These are phyloP conservation scores for Gossypium thurberi DNA, from an alignment of 345 rosid genomes.

Conservation along the genomic window DNA sequence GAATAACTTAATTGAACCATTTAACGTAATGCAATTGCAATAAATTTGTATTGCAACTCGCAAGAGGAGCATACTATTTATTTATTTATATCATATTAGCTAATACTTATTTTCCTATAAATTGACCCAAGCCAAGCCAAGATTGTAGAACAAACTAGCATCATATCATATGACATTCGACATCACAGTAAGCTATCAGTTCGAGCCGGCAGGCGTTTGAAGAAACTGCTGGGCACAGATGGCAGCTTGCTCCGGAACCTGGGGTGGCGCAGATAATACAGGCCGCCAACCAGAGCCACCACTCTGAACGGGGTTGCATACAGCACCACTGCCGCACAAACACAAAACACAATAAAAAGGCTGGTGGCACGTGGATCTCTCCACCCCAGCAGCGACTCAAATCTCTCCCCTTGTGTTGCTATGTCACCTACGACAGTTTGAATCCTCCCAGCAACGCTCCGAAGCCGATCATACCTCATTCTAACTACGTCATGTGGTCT, in stretches of 20 bases:
- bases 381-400: conserved; percentile 65
- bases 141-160: background rate
- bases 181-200: conserved; percentile 54
- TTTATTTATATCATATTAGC: background rate
- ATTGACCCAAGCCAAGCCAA: background rate
- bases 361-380: conserved; percentile 80
- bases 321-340: conserved; percentile 61
- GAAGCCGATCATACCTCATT: conserved; percentile 66
- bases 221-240: conserved; percentile 72
- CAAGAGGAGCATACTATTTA: background rate
- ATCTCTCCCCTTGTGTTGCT: conserved; percentile 82
- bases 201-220: conserved; percentile 63
- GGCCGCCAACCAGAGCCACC: conserved; percentile 47
- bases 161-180: background rate
- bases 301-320: conserved; percentile 59
- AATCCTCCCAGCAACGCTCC: conserved; percentile 75
- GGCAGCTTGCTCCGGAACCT: conserved; percentile 82
- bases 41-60: background rate
- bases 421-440: conserved; percentile 74
- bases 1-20: background rate
- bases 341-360: conserved; percentile 60
- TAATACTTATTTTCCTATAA: background rate
- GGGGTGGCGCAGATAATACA: conserved; percentile 68
- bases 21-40: background rate
- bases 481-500: conserved; percentile 47